Evolutionary conservation across 805 yeast species (phyloP), one percentile per base, ranked within the genome.

Genomic region (Candida odintsovae): DNA sequence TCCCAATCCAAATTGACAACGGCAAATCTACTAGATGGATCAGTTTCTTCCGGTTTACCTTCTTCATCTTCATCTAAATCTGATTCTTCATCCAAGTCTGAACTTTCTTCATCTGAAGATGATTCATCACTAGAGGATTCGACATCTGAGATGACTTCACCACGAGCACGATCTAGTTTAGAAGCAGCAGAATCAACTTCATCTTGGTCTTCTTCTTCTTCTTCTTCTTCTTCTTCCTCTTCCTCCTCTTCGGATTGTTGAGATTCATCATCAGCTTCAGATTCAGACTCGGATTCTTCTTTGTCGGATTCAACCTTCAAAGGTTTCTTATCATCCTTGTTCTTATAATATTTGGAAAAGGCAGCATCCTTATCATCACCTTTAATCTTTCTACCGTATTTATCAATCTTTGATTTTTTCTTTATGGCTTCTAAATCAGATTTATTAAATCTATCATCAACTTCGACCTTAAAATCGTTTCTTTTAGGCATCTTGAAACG

Each of bases 1-100:
- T 94, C 99, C 99, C 99, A 94, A 62, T 94, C 99, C 77, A 94
- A 72, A 60, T 94, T 94, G 26, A 94, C 98, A 1, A 84, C 96
- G 0, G 99, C 99, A 59, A 94, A 72, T 6, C 86, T 71, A 29
- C 69, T 70, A 1, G 95, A 74, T 26, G 96, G 95, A 2, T 92
- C 97, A 40, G 96, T 95, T 43, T 81, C 83, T 42, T 86, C 90
- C n/a, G 94, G 86, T 44, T 78, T 75, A 10, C 69, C 70, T 52
- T 81, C 86, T 21, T 76, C 65, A 13, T 69, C 76, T 1, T 66
- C 70, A 18, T 46, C 50, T 12, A 40, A 73, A 38, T 71, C 80
- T 1, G 73, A 66, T 1, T 71, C 70, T 22, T 68, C 57, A 29
- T 70, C 72, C 18, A 67, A 77, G 10, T 61, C 67, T 15, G 69